Evolutionary conservation across 352 stramenopile species (phyloP), one percentile per base, ranked within the genome.

Genomic region (Nothophytophthora sp.): DNA sequence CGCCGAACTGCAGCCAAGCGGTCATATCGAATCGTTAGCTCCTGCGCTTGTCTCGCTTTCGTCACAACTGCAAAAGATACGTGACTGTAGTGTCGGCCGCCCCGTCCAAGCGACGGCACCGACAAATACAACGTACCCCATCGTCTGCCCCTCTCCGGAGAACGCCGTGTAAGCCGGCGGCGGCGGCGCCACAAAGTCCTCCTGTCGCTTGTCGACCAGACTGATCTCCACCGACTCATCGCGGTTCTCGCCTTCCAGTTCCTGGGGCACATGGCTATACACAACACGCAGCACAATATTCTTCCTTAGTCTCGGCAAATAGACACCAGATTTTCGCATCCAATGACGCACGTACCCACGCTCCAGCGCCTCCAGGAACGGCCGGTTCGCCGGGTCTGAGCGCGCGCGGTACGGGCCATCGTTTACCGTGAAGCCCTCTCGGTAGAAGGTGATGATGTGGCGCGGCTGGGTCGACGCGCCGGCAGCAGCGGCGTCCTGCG

Each of bases 141-240:
- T 91, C 16, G 66, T 85, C 58, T 96, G 85, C 4, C 88, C 88
- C 24, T 86, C 56, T 16, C 88, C 88, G 6, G 79, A 86, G 57
- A 96, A 97, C 22, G 88, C 86, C 39, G 86, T 90, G 66, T 97
- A 97, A 12, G 84, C 72, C 4, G 88, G 87, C 24, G 69, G 35
- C 0, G 75, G 66, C 5, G 81, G 79, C 20, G 77, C 65, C 39
- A 84, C 73, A 60, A 92, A 97, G 29, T 95, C 73, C 44, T 96
- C 84, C 24, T 87, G 66, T 13, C 88, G 76, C 64, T 91, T 92
- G 69, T 97, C 88, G 30, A 96, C 77, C 19, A 95, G 74, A 22
- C 63, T 86, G 49, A 94, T 92, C 37, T 92, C 81, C 23, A 94
- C 84, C 23, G 81, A 77, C 45, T 90, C 71, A 13, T 65, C 59